phyloP scores from a whole-genome alignment of 2,329 filamentous ascomycete species.

The Phialophora chinensis region DNA sequence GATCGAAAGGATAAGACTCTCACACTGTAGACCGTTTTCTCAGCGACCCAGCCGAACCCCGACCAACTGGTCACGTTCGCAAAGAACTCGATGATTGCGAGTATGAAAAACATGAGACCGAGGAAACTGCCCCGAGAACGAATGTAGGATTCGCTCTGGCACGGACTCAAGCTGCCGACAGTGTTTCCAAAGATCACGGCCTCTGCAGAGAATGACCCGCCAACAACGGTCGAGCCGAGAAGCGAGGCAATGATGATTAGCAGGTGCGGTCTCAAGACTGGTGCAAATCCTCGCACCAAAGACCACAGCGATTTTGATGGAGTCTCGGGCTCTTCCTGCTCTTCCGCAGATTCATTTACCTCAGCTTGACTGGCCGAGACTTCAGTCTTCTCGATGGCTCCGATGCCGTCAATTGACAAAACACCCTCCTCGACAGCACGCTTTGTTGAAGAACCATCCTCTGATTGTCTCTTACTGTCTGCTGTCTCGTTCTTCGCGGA shows the following conservation, averaged over 20 bases:
- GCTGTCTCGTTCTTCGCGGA: conserved; percentile 12
- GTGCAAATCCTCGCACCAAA: conserved; percentile 44
- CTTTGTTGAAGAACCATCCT: conserved; percentile 16
- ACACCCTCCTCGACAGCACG: neutral
- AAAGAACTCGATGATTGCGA: conserved; percentile 65
- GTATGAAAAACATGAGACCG: conserved; percentile 65
- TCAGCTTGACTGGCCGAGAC: neutral
- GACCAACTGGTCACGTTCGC: conserved; percentile 59
- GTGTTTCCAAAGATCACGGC: conserved; percentile 67
- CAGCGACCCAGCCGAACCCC: conserved; percentile 31
- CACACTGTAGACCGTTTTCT: conserved; percentile 31
- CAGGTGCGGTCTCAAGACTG: conserved; percentile 52
- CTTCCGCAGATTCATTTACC: conserved; percentile 8
- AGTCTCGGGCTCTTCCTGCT: conserved; percentile 12
- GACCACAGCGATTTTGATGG: conserved; percentile 29
- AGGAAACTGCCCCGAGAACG: conserved; percentile 59
- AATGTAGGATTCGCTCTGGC: conserved; percentile 57
- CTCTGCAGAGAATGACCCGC: conserved; percentile 63
- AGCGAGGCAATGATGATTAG: conserved; percentile 57
- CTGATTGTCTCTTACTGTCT: conserved; percentile 14
- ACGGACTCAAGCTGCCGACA: conserved; percentile 62
- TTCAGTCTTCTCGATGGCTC: conserved; percentile 28
- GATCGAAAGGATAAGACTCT: conserved; percentile 36
- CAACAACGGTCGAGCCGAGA: conserved; percentile 59
- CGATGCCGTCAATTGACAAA: conserved; percentile 4